Evolutionary conservation across 441 rosid species (phyloP), one percentile per base, ranked within the genome.

Genomic region (Populus hybrid): DNA sequence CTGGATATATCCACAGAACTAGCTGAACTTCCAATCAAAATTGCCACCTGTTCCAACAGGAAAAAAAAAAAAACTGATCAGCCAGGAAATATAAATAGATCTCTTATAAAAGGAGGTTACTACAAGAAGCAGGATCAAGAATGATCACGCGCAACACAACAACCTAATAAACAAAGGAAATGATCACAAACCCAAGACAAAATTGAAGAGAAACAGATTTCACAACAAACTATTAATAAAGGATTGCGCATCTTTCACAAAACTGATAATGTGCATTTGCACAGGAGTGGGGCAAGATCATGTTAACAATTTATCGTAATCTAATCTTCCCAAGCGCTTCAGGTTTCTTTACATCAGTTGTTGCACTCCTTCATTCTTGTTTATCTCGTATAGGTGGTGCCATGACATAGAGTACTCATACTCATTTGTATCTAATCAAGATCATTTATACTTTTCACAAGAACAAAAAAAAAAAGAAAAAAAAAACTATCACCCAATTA

Each of bases 1-100:
- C 90, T 83, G 24, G 95, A 90, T 82, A 93, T 87, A 83, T 93
- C 99, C 80, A 28, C 67, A 5, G 90, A 90, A 81, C 98, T 93
- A 18, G 90, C 67, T 35, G 97, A 81, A 81, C 81, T 83, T 82
- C 99, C 98, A 42, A 95, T 90, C 80, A 92, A 40, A 81, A 95
- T 82, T 80, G 89, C 92, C 73, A 89, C 91, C 99, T 91, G 81
- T 8, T 64, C 80, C 38, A 24, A 76, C n/a, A 21, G 68, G 77
- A 67, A 38, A 21, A 68, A 11, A 9, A 8, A 14, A 8, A 77
- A n/a, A 66, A 34, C 69, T 10, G 59, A 18, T 54, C 61, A 54
- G 1, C 57, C 57, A 46, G 57, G 63, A 80, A 24, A 64, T 3
- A 77, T 63, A 61, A 64, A 35, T 14, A 69, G 16, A 72, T 67